phyloP scores from a whole-genome alignment of 2,329 filamentous ascomycete species.

The Phoma herbarum region DNA sequence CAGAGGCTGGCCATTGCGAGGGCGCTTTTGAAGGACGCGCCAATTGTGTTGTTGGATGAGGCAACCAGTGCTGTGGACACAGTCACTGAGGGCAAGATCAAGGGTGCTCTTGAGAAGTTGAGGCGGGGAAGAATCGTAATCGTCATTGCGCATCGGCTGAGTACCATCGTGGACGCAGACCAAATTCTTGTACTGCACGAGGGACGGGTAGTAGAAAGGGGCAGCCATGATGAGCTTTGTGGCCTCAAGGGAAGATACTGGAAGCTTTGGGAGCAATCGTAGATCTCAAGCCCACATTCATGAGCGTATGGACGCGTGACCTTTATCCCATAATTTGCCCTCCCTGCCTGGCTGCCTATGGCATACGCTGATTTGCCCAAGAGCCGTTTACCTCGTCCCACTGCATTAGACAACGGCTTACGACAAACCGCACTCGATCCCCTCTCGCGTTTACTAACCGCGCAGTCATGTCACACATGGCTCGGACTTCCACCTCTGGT shows the following conservation, averaged over 20 bases:
- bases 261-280: slow-evolving; percentile 9
- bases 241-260: slow-evolving; percentile 8
- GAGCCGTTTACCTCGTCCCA: too few relatives aligned
- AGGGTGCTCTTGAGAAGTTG: not conserved
- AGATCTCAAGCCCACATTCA: too few relatives aligned
- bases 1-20: slow-evolving; percentile 71
- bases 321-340: too few relatives aligned
- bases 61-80: slow-evolving; percentile 15
- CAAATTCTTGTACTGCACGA: slow-evolving; percentile 52
- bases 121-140: slow-evolving; percentile 47
- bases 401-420: too few relatives aligned
- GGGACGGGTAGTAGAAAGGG: slow-evolving; percentile 51
- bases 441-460: too few relatives aligned
- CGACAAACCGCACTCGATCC: too few relatives aligned
- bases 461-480: too few relatives aligned
- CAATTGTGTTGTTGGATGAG: slow-evolving; percentile 23
- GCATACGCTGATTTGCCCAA: too few relatives aligned
- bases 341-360: too few relatives aligned
- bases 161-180: slow-evolving; percentile 51
- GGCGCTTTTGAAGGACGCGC: slow-evolving; percentile 37
- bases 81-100: slow-evolving; percentile 43
- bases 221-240: slow-evolving; percentile 33
- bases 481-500: too few relatives aligned
- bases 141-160: slow-evolving; percentile 54
- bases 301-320: not conserved